phyloP scores from a whole-genome alignment of 352 stramenopile genomes.

The Peronosclerospora sorghi region DNA sequence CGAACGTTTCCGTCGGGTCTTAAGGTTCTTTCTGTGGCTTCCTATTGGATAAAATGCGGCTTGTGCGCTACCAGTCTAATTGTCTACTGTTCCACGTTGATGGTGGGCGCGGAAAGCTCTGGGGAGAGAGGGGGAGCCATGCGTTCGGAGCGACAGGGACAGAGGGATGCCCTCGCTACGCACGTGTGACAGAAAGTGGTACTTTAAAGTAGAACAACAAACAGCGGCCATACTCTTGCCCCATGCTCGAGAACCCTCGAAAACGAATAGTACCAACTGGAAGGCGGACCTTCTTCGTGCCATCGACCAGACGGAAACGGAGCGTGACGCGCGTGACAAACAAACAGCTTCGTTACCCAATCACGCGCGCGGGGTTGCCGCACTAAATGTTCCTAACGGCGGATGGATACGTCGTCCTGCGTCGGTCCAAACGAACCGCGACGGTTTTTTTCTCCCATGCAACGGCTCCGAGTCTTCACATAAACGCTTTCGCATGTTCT shows the following conservation, averaged over 20 bases:
- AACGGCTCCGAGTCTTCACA: conserved; percentile 1
- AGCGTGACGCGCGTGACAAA: conserved; percentile 65
- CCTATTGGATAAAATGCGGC: conserved; percentile 4
- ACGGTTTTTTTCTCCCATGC: conserved; percentile 17
- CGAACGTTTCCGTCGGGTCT: neutral
- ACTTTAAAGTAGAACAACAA: neutral
- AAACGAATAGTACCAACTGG: conserved; percentile 6
- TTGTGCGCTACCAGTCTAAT: conserved; percentile 26
- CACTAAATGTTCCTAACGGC: no score
- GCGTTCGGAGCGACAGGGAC: conserved; percentile 17
- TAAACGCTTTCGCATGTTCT: neutral
- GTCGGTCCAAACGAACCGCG: neutral
- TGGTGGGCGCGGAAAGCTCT: conserved; percentile 13
- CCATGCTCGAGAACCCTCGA: neutral
- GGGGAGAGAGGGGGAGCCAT: conserved; percentile 15
- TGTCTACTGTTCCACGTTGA: conserved; percentile 34
- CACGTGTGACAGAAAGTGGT: conserved; percentile 7
- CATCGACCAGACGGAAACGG: conserved; percentile 11
- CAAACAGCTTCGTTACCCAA: conserved; percentile 26
- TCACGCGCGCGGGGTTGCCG: conserved; percentile 2
- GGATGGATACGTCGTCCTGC: no score
- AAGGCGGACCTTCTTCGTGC: no score
- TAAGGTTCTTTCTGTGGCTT: neutral
- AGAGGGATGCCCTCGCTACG: conserved; percentile 11
- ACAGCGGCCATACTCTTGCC: neutral